These are phyloP conservation scores for Protomyces lactucae-debilis DNA, from an alignment of 1,139 yeast species.

Conservation along the genomic window DNA sequence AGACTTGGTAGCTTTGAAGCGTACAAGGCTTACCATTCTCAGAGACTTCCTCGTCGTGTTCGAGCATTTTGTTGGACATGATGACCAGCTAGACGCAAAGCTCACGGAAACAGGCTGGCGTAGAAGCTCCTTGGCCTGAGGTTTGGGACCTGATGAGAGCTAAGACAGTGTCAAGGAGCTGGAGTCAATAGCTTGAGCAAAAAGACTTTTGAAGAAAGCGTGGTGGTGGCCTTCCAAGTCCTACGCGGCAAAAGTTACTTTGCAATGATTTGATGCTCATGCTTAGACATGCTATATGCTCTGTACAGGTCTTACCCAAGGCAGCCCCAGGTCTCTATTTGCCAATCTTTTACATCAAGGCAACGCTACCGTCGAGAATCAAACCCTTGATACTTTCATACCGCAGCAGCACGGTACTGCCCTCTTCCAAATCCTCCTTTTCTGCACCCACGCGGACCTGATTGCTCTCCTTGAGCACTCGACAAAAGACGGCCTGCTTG, in stretches of 20 bases:
- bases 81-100: neutral
- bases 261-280: too few relatives aligned
- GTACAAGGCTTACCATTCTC: conserved; percentile 1
- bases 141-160: too few relatives aligned
- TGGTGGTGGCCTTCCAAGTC: neutral
- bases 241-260: neutral
- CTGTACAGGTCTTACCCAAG: too few relatives aligned
- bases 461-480: conserved; percentile 47
- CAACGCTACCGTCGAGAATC: neutral
- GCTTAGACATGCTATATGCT: too few relatives aligned
- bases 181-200: too few relatives aligned
- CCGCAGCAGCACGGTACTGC: conserved; percentile 73
- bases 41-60: conserved; percentile 17
- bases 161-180: too few relatives aligned
- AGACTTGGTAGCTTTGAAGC: neutral
- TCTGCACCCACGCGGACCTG: conserved; percentile 46
- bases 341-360: neutral
- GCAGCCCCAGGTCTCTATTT: too few relatives aligned
- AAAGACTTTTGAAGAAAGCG: too few relatives aligned
- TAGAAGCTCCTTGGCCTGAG: too few relatives aligned
- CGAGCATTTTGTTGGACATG: conserved; percentile 12
- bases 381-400: conserved; percentile 40
- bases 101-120: too few relatives aligned
- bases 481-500: conserved; percentile 68
- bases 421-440: conserved; percentile 55